A percentile compares a stretch with the other conserved stretches of the same genome.
Evolutionary conservation across 495 filamentous ascomycete genomes (phyloP).

Genomic region (Aspergillus ellipticus): DNA sequence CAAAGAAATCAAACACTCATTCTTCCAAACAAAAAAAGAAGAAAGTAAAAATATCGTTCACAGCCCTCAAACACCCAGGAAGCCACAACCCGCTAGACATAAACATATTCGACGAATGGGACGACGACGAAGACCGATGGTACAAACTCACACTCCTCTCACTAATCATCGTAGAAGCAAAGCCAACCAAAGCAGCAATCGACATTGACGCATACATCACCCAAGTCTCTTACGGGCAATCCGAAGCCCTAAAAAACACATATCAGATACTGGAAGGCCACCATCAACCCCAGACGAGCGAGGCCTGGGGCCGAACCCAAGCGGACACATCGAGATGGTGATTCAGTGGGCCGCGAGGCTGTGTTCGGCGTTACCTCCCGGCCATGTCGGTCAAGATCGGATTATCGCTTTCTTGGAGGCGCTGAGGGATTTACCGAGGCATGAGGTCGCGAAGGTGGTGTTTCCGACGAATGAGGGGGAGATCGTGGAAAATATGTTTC

Average conservation of each 20-base stretch:
- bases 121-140: constrained; percentile 3
- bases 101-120: too few species aligned
- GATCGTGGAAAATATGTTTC: not conserved
- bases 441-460: not conserved
- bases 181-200: not conserved
- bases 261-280: too few species aligned
- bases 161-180: not conserved
- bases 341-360: not conserved
- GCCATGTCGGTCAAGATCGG: not conserved
- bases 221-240: not conserved
- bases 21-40: too few species aligned
- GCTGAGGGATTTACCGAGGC: not conserved
- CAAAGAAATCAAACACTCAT: too few species aligned
- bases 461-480: not conserved
- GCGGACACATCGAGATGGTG: not conserved
- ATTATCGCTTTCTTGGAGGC: not conserved
- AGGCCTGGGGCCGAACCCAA: not conserved
- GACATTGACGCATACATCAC: not conserved
- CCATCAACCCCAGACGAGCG: too few species aligned
- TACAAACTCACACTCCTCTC: not conserved
- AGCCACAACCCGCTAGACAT: too few species aligned
- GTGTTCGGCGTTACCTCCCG: constrained; percentile 1
- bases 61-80: too few species aligned
- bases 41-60: too few species aligned
- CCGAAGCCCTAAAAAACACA: not conserved